Evolutionary conservation across 805 yeast genomes (phyloP), one percentile per base, ranked within the genome.

Genomic region (Candida easanensis): DNA sequence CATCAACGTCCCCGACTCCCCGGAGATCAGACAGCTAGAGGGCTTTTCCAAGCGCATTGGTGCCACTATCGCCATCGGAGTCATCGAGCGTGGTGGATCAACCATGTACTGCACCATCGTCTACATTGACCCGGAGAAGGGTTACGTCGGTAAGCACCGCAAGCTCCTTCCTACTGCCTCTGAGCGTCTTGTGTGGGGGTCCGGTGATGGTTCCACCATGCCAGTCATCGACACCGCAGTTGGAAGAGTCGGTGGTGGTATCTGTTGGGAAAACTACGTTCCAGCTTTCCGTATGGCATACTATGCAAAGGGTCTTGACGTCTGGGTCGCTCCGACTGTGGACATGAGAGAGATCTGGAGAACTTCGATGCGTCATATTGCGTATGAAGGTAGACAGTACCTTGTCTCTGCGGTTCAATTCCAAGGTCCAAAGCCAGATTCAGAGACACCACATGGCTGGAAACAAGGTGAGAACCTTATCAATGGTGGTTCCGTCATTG

Each of bases 181-280:
- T 19, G 77, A 71, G 53, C 61, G 74, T 31, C 55, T 70, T 33
- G 57, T 71, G 11, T 71, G 76, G 75, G 74, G 73, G 2, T 65
- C 64, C 38, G 76, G 76, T 28, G 76, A 71, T 42, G 77, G 77
- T 4, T 68, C 73, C 4, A 69, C 74, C 2, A 49, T 72, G 36
- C 63, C 66, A 4, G 67, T 65, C 10, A 63, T 66, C 23, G 64
- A 70, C 16, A 52, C 64, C 17, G 45, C 55, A 2, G 65, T 56
- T 5, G 71, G 72, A 17, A 58, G 57, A 37, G 45, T 70, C n/a
- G 75, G 75, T 15, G 76, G 73, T 18, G 74, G 66, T 25, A 70
- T 71, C 37, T 72, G 76, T 54, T 71, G 77, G 75, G 76, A 72
- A 44, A 71, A 70, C 51, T 64, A 62, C 52, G 61, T 68, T 53